phyloP scores from a whole-genome alignment of 768 basidiomycete genomes.

The Lentinula sp. region DNA sequence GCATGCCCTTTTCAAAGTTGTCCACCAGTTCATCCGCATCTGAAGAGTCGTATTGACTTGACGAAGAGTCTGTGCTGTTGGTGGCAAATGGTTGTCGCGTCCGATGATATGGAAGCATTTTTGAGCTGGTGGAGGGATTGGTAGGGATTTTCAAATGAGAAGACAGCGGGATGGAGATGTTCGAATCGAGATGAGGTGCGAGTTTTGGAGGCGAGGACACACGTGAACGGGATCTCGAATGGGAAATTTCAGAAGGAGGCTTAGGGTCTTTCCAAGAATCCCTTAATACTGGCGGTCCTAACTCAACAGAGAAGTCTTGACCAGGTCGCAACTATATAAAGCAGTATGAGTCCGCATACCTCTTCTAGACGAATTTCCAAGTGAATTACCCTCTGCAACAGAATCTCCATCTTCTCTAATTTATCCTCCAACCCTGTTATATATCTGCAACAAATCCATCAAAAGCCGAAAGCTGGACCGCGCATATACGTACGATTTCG shows the following conservation, averaged over 20 bases:
- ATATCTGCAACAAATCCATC: conserved; percentile 31
- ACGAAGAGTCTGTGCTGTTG: not conserved
- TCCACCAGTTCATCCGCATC: conserved; percentile 29
- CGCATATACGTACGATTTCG: conserved; percentile 50
- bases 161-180: not conserved
- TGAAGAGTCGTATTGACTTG: conserved; percentile 12
- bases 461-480: not conserved
- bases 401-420: conserved; percentile 47
- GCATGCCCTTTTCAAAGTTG: conserved; percentile 23
- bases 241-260: conserved; percentile 11
- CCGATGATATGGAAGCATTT: not conserved
- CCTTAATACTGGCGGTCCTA: conserved; percentile 57
- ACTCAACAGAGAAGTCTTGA: conserved; percentile 51
- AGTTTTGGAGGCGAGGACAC: conserved; percentile 9
- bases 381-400: conserved; percentile 43
- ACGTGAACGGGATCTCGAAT: conserved; percentile 14
- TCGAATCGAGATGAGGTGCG: not conserved
- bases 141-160: not conserved
- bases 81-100: not conserved
- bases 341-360: not conserved
- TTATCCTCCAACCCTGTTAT: conserved; percentile 54
- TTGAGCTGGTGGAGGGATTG: not conserved
- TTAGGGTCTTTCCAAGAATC: conserved; percentile 51
- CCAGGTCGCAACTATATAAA: conserved; percentile 51
- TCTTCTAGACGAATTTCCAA: too few relatives aligned